Evolutionary conservation across 768 basidiomycete species (phyloP), one percentile per base, ranked within the genome.

Genomic region (Boletus tylopilopsis): DNA sequence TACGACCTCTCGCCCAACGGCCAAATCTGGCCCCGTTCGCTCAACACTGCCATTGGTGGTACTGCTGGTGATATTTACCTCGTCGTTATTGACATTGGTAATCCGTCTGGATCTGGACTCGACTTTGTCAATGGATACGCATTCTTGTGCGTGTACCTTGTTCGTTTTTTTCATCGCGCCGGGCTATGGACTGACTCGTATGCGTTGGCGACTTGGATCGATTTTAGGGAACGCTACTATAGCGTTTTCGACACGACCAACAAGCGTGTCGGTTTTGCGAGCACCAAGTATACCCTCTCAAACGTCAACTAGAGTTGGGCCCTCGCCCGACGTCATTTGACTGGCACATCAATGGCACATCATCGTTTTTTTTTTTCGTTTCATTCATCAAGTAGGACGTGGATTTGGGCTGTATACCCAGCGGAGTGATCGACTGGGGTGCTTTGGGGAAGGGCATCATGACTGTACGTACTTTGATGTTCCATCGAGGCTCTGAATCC

Each of bases 31-130:
- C 33, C 33, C 8, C 16, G 33, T 16, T 34, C 33, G 33, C 33
- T 34, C n/a, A 9, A 34, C 33, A 0, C 6, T 0, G 1, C 1
- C 11, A 34, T 8, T 7, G 13, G 13, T 6, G 33, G 33, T 16
- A 34, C n/a, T 4, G 7, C 16, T 18, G 33, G n/a, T 9, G n/a
- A 3, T 13, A 34, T 34, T 16, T 34, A 34, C 33, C n/a, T 34
- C 16, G 9, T 34, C 8, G 33, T 34, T 13, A 18, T 13, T 16
- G 33, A 34, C 13, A 8, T 18, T 18, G n/a, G 33, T 16, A 1
- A 7, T 18, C 0, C 8, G 4, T 13, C 15, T 6, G 0, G 1
- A 0, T 6, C 33, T 6, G 5, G 33, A 13, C 6, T 3, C 33
- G 7, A 8, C 33, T 16, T 34, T 34, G n/a, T 34, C 33, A 3